These are phyloP conservation scores for Chrysophaeum taylorii DNA, from an alignment of 352 stramenopile genomes.

Conservation along the genomic window DNA sequence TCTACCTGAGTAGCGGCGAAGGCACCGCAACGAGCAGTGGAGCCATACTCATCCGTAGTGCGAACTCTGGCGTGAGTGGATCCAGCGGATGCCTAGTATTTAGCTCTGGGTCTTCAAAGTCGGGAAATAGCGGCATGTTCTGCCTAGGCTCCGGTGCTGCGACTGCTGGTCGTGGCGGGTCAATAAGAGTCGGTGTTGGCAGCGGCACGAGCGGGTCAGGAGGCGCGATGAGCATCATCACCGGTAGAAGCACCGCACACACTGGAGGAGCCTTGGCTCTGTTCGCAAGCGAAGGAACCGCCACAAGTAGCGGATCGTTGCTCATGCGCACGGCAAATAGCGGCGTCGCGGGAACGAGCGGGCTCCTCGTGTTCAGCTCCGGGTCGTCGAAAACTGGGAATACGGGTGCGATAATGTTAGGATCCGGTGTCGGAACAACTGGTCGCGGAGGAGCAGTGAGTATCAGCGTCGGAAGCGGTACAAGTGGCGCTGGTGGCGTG, in stretches of 20 bases:
- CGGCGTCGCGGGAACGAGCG: slow-evolving; percentile 14
- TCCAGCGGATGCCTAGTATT: slow-evolving; percentile 26
- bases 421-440: background rate
- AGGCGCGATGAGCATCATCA: slow-evolving; percentile 14
- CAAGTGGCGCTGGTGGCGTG: slow-evolving; percentile 28
- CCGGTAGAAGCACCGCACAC: slow-evolving; percentile 13
- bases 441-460: slow-evolving; percentile 46
- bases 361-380: slow-evolving; percentile 28
- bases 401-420: slow-evolving; percentile 5
- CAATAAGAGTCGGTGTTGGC: slow-evolving; percentile 24
- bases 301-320: slow-evolving; percentile 13
- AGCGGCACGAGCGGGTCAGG: slow-evolving; percentile 14
- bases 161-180: slow-evolving; percentile 18
- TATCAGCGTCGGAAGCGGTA: slow-evolving; percentile 48
- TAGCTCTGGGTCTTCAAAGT: slow-evolving; percentile 24
- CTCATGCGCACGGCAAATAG: slow-evolving; percentile 28
- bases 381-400: slow-evolving; percentile 6
- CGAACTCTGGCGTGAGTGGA: slow-evolving; percentile 20
- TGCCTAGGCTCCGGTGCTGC: slow-evolving; percentile 10
- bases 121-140: background rate
- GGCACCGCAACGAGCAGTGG: background rate
- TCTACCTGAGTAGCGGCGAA: background rate
- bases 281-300: background rate
- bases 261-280: slow-evolving; percentile 13
- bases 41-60: slow-evolving; percentile 22